Evolutionary conservation across 139 green algal genomes (phyloP), one percentile per base, ranked within the genome.

Genomic region (Chlorella sp.): DNA sequence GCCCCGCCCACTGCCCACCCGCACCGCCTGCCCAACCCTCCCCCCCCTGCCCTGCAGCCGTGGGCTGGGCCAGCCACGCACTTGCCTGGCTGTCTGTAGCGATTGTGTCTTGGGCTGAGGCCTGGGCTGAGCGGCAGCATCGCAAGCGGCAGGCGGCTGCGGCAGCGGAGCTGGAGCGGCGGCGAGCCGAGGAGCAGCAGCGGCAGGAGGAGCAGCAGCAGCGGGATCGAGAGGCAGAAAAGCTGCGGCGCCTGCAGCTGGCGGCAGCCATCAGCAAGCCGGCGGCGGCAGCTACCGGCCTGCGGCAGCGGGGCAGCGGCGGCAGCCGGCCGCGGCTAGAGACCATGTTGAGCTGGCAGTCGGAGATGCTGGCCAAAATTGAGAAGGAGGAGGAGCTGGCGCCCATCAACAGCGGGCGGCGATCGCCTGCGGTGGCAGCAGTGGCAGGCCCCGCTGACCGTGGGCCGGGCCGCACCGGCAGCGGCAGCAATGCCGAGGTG

Each of bases 41-140:
- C 30, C 15, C 73, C 7, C 30, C 26, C 23, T n/a, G n/a, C 5
- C 34, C 21, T 25, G 30, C 74, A 81, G 74, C 62, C 21, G 56
- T 38, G 32, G 12, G n/a, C 28, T 81, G 74, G 74, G 56, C 51
- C 55, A 70, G 51, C 74, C 51, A 56, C 20, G 25, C 51, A 7
- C 21, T 81, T 21, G 74, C 32, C 55, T 68, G 74, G 55, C 30
- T 68, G 41, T 70, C 47, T 4, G 55, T 68, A 9, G 62, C 30
- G 6, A 6, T 81, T 5, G 30, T 62, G 0, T 68, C 55, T 5
- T 21, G 20, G 4, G 21, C 65, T 0, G 74, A 81, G 9, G 20
- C 51, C 32, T 70, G 55, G 74, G 51, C 55, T 17, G 74, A 81
- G 47, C 41, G 51, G 16, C 55, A 81, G 74, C 51, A 68, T 7